Base-by-base conservation (phyloP, 2,329 filamentous ascomycete species). In the Coleophoma crateriformis region DNA sequence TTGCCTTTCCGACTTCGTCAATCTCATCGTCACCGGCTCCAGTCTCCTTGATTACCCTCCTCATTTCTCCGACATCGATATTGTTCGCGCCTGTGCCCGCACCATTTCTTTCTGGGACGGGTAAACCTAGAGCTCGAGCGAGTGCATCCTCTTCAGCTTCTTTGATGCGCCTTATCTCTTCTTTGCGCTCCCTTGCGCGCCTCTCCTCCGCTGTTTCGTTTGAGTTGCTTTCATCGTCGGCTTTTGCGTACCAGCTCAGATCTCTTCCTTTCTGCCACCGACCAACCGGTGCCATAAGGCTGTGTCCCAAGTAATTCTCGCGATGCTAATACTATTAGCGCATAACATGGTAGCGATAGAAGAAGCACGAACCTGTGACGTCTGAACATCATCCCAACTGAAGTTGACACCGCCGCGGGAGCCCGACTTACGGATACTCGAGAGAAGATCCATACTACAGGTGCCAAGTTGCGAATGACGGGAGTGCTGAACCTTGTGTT, bases 401-500 rank as follows among this genome's bases (percentile, higher is more conserved):
- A 99, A 99, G 68, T 96, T 90, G 69, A 87, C 87, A 65, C 94
- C 94, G 63, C 94, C 94, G 58, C 94, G 86, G 61, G 90, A 94
- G 67, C 95, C 92, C 15, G 77, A 73, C 71, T 99, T 97, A 64
- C 91, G 89, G 54, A 99, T 87, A 39, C 88, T 90, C 52, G 91
- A 88, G 48, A 97, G 82, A 49, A 99, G 81, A 78, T 99, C 94
- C 94, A 99, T 96, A 10, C 27, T 10, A 10, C 3, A 7, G 8
- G 27, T 27, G 27, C 27, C 8, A 27, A 27, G 27, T 27, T 27
- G 5, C 8, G 27, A 27, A 7, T 7, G 6, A 27, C 6, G 8
- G 8, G 6, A 3, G 3, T 27, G 3, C 6, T 27, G 8, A 27
- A 10, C 27, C 3, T 2, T 27, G 27, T 27, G 27, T 27, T 4